Base-by-base conservation (phyloP, 306 rosid species). In the Dryas drummondii region DNA sequence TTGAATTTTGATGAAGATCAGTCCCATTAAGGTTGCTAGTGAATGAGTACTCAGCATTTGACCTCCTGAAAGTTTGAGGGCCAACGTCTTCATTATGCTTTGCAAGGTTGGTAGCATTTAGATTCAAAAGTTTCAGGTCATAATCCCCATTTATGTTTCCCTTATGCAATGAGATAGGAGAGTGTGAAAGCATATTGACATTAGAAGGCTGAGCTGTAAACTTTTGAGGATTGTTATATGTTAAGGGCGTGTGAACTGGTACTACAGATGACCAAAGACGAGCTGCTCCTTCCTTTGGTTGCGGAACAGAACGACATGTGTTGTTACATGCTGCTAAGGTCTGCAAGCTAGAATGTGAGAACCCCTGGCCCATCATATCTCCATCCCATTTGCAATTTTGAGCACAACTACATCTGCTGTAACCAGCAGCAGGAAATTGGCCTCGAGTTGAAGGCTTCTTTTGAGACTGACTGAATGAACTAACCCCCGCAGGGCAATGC, bases 261-360 rank as follows among this genome's bases (percentile, higher is more conserved):
- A 78, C 63, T 87, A 71, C 50, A 68, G 92, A 68, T 83, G 90
- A 78, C 97, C 97, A 90, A 66, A 82, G 66, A 70, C 65, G 87
- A 79, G 92, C 85, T 82, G 87, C 87, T 68, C 88, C 93, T 74
- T 79, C 86, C 78, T 79, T 85, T 70, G 77, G 80, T 50, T 73
- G 87, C 47, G 87, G 73, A 83, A 82, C 85, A 62, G 87, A 82
- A 66, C 68, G 88, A 75, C 85, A 86, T 14, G 79, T 74, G 68
- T 88, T 74, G 68, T 88, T 79, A 79, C 91, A 91, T 74, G 89
- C 83, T 79, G 88, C 91, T n/a, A 78, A 78, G 46, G 69, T 75
- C 66, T 78, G 92, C 76, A 66, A 76, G 70, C 82, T 72, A 61
- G 87, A 75, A 78, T 75, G 77, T 70, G 93, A 77, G 49, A 87